Conservation (phyloP, 176 grass and related monocot species). For the Leersia perrieri region DNA sequence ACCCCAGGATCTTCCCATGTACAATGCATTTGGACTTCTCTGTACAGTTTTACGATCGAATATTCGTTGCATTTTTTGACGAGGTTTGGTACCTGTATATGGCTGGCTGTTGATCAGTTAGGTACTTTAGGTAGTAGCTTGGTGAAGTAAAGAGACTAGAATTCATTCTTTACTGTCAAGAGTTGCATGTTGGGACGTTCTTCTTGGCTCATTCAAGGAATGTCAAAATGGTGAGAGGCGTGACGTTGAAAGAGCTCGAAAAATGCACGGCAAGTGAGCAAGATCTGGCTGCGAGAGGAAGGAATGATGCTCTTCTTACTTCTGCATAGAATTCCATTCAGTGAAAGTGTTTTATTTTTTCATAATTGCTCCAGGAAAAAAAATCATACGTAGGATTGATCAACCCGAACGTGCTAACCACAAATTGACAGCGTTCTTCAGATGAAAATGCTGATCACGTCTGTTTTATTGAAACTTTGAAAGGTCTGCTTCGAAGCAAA, state of each 20-base stretch:
- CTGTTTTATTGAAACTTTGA: neutral
- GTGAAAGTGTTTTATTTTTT: neutral
- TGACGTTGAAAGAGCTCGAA: conserved; percentile 7
- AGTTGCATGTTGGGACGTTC: conserved; percentile 15
- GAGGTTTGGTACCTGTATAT: neutral
- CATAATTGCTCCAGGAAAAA: neutral
- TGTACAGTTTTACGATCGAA: neutral
- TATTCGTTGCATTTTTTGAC: conserved; percentile 11
- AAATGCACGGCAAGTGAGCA: conserved; percentile 12
- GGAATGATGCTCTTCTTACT: neutral
- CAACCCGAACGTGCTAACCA: neutral
- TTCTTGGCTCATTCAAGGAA: conserved; percentile 7
- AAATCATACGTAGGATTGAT: neutral
- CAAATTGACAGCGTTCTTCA: neutral
- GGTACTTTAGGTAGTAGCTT: neutral
- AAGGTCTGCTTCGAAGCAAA: neutral
- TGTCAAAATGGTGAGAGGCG: conserved; percentile 19
- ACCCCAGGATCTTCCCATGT: too few species aligned
- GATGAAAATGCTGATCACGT: conserved; percentile 22
- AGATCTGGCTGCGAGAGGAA: neutral
- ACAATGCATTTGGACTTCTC: neutral
- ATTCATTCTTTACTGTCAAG: neutral
- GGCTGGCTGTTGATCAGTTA: conserved; percentile 26
- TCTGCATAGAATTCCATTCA: neutral
- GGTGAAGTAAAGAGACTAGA: conserved; percentile 22